These are phyloP conservation scores for Centaurea solstitialis DNA, from an alignment of 129 eudicot species.

Conservation along the genomic window DNA sequence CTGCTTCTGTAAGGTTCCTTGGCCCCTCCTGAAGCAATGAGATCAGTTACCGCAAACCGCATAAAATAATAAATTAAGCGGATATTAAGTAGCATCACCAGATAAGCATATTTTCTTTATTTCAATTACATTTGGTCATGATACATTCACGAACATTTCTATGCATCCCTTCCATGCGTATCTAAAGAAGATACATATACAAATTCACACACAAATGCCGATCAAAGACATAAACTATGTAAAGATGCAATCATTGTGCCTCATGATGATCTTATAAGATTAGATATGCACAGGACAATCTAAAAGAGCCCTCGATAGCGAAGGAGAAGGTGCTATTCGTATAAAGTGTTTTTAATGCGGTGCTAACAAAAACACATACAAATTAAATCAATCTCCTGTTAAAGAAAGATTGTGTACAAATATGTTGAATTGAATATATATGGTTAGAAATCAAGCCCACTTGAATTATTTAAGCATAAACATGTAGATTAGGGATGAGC, in stretches of 20 bases:
- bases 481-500: background rate
- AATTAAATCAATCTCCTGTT: background rate
- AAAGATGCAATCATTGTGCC: background rate
- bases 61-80: background rate
- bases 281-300: background rate
- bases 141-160: background rate
- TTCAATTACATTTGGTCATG: background rate
- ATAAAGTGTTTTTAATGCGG: background rate
- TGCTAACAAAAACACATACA: background rate
- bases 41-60: background rate
- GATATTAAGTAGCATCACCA: background rate
- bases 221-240: background rate
- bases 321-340: background rate
- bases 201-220: background rate
- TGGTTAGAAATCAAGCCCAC: background rate
- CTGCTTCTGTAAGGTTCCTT: conserved; percentile 19
- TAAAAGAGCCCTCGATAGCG: background rate
- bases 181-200: background rate
- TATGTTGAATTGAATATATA: background rate
- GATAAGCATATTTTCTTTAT: background rate
- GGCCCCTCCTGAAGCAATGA: conserved; percentile 4
- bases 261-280: background rate
- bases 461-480: background rate
- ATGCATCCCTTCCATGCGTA: background rate
- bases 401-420: background rate